phyloP scores from a whole-genome alignment of 176 grass and related monocot genomes.

The Juncus effusus region DNA sequence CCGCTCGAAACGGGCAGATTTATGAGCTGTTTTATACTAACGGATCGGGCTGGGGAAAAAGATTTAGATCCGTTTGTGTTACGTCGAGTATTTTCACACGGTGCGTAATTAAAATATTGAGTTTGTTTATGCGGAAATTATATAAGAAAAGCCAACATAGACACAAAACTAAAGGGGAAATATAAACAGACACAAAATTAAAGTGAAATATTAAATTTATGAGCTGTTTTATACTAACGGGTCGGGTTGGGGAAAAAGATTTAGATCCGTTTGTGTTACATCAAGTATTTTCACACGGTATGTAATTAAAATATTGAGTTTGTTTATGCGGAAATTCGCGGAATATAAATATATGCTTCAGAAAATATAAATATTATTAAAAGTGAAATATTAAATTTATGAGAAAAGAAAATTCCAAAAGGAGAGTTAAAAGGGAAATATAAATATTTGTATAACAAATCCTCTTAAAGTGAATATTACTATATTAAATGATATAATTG shows the following conservation, averaged over 20 bases:
- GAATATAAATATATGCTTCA: no score
- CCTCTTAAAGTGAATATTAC: no score
- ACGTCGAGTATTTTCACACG: constrained; percentile 81
- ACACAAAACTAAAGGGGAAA: no score
- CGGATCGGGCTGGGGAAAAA: constrained; percentile 90
- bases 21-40: constrained; percentile 89
- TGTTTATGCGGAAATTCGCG: no score
- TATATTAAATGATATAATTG: no score
- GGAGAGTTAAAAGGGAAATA: no score
- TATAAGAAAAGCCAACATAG: no score
- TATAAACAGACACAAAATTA: not conserved
- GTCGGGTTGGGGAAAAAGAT: constrained; percentile 88
- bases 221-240: constrained; percentile 90
- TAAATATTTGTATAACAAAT: no score
- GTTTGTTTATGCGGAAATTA: no score
- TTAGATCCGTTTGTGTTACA: constrained; percentile 82
- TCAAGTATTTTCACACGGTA: constrained; percentile 85
- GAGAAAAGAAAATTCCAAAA: constrained; percentile 19
- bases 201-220: constrained; percentile 50
- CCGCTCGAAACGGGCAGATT: constrained; percentile 81
- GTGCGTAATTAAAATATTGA: constrained; percentile 27
- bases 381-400: constrained; percentile 50
- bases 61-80: constrained; percentile 82
- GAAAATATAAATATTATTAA: not conserved
- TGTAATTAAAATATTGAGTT: not conserved